phyloP scores from a whole-genome alignment of 345 rosid species.

The Lepidium aucheri region DNA sequence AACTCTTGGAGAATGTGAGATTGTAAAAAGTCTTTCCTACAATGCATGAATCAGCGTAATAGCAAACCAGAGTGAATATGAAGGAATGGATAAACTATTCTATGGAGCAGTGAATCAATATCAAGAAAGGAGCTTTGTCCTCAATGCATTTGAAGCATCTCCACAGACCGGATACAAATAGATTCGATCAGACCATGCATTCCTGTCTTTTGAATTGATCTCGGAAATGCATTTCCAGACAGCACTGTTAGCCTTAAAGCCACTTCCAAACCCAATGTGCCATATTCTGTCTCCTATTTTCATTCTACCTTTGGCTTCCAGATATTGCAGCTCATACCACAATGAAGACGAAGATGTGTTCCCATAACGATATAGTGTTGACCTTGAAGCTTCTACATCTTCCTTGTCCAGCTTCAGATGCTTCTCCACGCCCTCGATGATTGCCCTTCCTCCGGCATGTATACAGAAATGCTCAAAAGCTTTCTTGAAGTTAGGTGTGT shows the following conservation, averaged over 20 bases:
- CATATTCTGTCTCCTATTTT: constrained; percentile 44
- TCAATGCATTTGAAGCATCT: constrained; percentile 7
- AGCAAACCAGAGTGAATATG: constrained; percentile 6
- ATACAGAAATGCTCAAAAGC: constrained; percentile 57
- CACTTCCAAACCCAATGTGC: constrained; percentile 69
- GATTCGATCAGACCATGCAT: constrained; percentile 56
- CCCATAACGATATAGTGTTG: constrained; percentile 52
- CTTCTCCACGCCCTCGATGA: constrained; percentile 46
- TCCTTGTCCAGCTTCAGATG: constrained; percentile 45
- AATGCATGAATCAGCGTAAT: constrained; percentile 15
- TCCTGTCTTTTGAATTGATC: constrained; percentile 28
- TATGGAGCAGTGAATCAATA: not conserved
- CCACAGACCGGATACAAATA: constrained; percentile 38
- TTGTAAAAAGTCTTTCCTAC: not conserved
- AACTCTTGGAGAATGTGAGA: constrained; percentile 4
- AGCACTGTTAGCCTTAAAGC: constrained; percentile 58
- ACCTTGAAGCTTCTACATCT: constrained; percentile 60
- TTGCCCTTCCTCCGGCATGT: constrained; percentile 54
- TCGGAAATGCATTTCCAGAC: constrained; percentile 51
- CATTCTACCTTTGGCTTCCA: constrained; percentile 51
- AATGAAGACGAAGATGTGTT: constrained; percentile 62
- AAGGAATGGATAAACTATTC: constrained; percentile 17
- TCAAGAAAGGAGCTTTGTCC: constrained; percentile 12
- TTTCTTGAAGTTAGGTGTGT: constrained; percentile 48
- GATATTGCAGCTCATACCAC: constrained; percentile 67